Evolutionary conservation across 1,284 basidiomycete species (phyloP).

Genomic region (Boletus mariae): DNA sequence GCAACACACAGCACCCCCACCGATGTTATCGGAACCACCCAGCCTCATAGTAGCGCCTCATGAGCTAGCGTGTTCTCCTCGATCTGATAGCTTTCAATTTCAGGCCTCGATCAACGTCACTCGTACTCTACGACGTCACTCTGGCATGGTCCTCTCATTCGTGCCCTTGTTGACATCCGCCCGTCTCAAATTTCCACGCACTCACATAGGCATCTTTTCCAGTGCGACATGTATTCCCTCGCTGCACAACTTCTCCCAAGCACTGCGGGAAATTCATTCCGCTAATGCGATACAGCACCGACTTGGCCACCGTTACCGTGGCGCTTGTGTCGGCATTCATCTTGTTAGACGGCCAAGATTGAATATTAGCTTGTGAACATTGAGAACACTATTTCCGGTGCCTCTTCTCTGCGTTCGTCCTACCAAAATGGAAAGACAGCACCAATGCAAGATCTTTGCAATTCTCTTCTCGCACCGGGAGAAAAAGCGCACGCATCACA

Average conservation of each 20-base stretch:
- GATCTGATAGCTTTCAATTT: neutral
- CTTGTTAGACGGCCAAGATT: neutral
- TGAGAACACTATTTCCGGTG: neutral
- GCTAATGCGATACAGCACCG: neutral
- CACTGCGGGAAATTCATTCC: neutral
- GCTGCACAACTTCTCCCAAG: neutral
- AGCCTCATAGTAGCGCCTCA: too few species aligned
- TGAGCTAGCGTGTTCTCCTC: neutral
- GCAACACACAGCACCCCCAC: neutral
- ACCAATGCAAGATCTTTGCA: neutral
- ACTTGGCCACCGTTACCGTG: neutral
- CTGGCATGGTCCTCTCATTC: too few species aligned
- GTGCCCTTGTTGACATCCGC: too few species aligned
- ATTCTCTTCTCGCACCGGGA: too few species aligned
- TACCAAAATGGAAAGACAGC: neutral
- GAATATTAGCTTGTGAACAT: neutral
- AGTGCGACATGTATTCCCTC: neutral
- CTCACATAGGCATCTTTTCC: neutral
- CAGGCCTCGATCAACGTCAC: neutral
- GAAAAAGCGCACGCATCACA: neutral
- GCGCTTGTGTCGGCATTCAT: neutral
- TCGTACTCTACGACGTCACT: too few species aligned
- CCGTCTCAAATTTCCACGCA: too few species aligned
- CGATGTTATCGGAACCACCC: neutral
- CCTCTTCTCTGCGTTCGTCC: neutral